phyloP scores from a whole-genome alignment of 768 basidiomycete genomes.

The Lactarius akahatsu region DNA sequence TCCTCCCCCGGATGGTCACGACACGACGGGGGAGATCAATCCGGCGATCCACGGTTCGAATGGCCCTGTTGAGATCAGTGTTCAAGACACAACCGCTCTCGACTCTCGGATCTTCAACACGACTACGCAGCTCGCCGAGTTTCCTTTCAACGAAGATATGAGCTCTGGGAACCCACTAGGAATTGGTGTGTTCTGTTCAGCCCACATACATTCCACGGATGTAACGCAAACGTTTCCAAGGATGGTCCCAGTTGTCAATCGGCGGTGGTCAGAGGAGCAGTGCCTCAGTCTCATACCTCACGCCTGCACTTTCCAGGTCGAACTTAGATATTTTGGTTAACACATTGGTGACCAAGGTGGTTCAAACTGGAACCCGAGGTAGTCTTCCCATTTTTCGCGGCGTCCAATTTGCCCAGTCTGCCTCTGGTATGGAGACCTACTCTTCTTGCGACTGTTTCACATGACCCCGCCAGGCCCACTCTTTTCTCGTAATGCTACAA shows the following conservation, averaged over 20 bases:
- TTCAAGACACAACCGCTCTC: slow-evolving; percentile 19
- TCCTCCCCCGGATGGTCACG: slow-evolving; percentile 23
- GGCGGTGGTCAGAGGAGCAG: neutral
- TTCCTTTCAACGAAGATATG: slow-evolving; percentile 32
- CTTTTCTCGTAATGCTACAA: too few relatives aligned
- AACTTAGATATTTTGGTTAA: slow-evolving; percentile 4
- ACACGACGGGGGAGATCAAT: slow-evolving; percentile 31
- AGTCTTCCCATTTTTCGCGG: slow-evolving; percentile 4
- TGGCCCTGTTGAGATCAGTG: slow-evolving; percentile 31
- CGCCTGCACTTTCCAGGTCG: neutral
- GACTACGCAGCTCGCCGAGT: slow-evolving; percentile 28
- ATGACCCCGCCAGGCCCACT: too few relatives aligned
- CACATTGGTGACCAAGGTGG: neutral
- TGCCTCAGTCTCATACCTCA: neutral
- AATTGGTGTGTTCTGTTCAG: slow-evolving; percentile 24
- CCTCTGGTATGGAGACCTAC: neutral
- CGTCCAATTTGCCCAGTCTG: neutral
- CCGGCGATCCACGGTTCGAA: slow-evolving; percentile 31
- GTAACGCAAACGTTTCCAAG: neutral
- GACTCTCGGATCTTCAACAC: slow-evolving; percentile 20
- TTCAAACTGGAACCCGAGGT: neutral
- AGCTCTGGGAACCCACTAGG: slow-evolving; percentile 32
- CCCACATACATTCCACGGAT: too few relatives aligned
- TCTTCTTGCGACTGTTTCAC: too few relatives aligned
- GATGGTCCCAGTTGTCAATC: neutral